Conservation (phyloP, 805 yeast species). For the Saturnispora quitensis region DNA sequence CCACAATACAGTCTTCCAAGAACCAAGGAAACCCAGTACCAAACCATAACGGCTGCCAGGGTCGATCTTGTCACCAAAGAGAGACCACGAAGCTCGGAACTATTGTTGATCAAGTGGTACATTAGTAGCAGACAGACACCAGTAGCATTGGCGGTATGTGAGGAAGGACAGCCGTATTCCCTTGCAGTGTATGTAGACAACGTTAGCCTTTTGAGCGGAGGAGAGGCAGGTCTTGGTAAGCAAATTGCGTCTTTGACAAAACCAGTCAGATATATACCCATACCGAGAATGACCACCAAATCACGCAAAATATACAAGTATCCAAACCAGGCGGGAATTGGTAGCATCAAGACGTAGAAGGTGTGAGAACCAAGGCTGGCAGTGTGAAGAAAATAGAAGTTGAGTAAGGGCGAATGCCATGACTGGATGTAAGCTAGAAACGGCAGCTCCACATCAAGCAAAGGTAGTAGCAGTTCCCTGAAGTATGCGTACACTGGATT, state of each 20-base stretch:
- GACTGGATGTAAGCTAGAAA: slow-evolving; percentile 48
- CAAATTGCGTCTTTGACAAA: slow-evolving; percentile 75
- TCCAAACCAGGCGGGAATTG: slow-evolving; percentile 80
- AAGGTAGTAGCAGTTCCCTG: slow-evolving; percentile 45
- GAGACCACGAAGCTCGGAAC: neutral
- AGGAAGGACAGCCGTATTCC: slow-evolving; percentile 92
- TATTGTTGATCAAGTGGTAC: slow-evolving; percentile 14
- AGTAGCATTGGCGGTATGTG: slow-evolving; percentile 92
- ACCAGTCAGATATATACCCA: slow-evolving; percentile 70
- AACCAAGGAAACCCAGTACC: slow-evolving; percentile 58
- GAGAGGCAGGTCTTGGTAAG: slow-evolving; percentile 85
- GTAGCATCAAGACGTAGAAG: slow-evolving; percentile 83
- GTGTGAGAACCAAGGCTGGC: slow-evolving; percentile 92
- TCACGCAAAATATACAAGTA: slow-evolving; percentile 49
- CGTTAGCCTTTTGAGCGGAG: slow-evolving; percentile 85
- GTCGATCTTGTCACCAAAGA: neutral
- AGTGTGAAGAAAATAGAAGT: slow-evolving; percentile 73
- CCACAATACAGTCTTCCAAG: slow-evolving; percentile 89
- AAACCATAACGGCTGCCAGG: slow-evolving; percentile 18
- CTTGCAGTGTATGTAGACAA: slow-evolving; percentile 83
- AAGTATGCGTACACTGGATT: slow-evolving; percentile 44
- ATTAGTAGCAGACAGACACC: slow-evolving; percentile 55
- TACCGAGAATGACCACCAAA: slow-evolving; percentile 46
- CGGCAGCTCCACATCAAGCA: slow-evolving; percentile 57
- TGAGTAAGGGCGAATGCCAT: slow-evolving; percentile 43